Evolutionary conservation across 352 stramenopile species (phyloP), one percentile per base, ranked within the genome.

Genomic region (Stramenopiles sp.): DNA sequence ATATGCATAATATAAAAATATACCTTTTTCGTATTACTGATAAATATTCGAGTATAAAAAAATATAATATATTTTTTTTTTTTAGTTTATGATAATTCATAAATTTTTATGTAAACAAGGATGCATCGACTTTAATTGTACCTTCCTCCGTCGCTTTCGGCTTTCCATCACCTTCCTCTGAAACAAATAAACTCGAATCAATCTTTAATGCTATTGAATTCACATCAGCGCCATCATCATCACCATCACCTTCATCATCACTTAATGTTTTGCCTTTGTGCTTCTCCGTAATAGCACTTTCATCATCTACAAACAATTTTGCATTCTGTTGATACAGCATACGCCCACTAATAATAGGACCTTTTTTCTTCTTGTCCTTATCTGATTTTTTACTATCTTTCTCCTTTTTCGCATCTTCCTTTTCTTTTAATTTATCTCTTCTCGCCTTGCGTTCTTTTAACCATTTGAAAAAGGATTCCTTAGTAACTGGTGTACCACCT

Each of bases 391-490:
- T 76, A 13, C 31, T 33, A 76, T 76, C 31, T 13, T 53, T 53
- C 38, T 53, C 38, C 38, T 13, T 13, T 13, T 53, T 53, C 13
- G 65, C 65, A 13, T 76, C 31, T 31, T 76, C 4, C 4, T 1
- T 20, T 13, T 76, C 13, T 13, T 7, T 33, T 33, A 76, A 76
- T 7, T 76, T 33, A 13, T 33, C 30, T 76, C 13, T 76, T 76
- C 65, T 4, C 30, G 4, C 31, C 7, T 76, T 76, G 4, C 65
- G 4, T 7, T 33, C 31, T 76, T 31, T 33, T 4, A 76, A 13
- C 65, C 65, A 76, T 31, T 76, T 76, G 13, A 76, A 76, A 13
- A 76, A 76, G 7, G 65, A 76, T 7, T 76, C 65, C 13, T 76
- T 76, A 7, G 65, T 76, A 13, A 76, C 65, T 13, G 65, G 65